These are phyloP conservation scores for Suillus tomentosus DNA, from an alignment of 768 basidiomycete genomes.

Conservation along the genomic window DNA sequence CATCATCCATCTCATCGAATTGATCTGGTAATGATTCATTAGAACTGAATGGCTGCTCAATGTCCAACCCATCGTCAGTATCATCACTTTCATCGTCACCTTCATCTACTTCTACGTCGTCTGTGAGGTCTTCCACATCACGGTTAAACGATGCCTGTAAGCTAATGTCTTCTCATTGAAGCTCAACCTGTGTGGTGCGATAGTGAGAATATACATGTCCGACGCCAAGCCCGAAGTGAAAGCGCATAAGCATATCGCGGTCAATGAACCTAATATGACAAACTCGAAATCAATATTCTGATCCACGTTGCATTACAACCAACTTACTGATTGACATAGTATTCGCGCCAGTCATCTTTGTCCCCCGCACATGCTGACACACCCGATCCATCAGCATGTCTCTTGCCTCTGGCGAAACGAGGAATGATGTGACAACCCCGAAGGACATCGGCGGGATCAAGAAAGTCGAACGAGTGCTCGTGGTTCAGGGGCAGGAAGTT, in stretches of 20 bases:
- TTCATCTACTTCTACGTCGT: too few relatives aligned
- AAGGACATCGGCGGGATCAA: slow-evolving; percentile 8
- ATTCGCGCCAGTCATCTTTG: too few relatives aligned
- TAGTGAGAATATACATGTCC: too few relatives aligned
- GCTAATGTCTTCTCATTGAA: background rate
- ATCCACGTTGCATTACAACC: too few relatives aligned
- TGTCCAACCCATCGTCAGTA: background rate
- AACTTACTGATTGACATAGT: too few relatives aligned
- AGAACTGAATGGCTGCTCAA: background rate
- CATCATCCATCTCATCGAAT: background rate
- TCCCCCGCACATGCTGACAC: background rate
- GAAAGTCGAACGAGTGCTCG: background rate
- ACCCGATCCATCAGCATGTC: background rate
- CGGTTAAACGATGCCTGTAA: too few relatives aligned
- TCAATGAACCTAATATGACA: too few relatives aligned
- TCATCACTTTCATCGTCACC: background rate
- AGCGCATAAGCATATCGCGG: too few relatives aligned
- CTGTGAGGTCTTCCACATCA: too few relatives aligned
- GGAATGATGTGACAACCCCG: slow-evolving; percentile 9
- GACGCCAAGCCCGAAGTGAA: too few relatives aligned
- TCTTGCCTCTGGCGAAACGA: background rate
- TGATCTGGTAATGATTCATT: background rate
- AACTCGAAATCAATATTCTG: background rate
- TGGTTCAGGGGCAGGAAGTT: background rate
- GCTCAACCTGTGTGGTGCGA: too few relatives aligned